Percentiles rank a stretch among this genome's conserved stretches.
Evolutionary conservation across 2,329 filamentous ascomycete species (phyloP).

Genomic region (Tolypocladium amazonense): DNA sequence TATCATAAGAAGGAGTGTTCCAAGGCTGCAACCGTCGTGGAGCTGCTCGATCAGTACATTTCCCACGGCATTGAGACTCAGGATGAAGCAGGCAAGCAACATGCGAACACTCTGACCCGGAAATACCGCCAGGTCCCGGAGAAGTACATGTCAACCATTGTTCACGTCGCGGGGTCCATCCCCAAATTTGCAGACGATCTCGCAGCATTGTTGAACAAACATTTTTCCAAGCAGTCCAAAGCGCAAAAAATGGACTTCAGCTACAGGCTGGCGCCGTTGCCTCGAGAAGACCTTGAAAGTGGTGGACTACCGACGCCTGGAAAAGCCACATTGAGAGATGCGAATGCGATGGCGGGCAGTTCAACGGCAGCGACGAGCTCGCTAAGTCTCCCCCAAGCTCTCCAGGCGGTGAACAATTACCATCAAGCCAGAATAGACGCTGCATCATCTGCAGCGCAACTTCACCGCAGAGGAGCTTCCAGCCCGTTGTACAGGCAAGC

Average conservation of each 20-base stretch:
- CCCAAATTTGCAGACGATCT: conserved; percentile 27
- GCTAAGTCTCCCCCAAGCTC: conserved; percentile 15
- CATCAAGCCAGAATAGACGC: conserved; percentile 21
- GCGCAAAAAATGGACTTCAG: conserved; percentile 23
- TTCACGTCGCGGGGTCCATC: conserved; percentile 26
- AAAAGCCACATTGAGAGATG: not conserved
- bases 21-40: conserved; percentile 26
- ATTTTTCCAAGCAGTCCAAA: conserved; percentile 29
- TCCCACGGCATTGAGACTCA: conserved; percentile 22
- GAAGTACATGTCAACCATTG: conserved; percentile 29
- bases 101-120: conserved; percentile 21
- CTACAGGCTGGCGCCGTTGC: conserved; percentile 27
- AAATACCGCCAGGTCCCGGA: conserved; percentile 31
- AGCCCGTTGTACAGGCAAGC: conserved; percentile 65
- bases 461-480: conserved; percentile 45
- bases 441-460: conserved; percentile 25
- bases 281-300: conserved; percentile 7
- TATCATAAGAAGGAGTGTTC: conserved; percentile 28
- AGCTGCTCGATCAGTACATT: conserved; percentile 32
- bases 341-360: not conserved
- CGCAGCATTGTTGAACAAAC: conserved; percentile 27
- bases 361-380: not conserved
- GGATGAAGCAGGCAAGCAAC: conserved; percentile 17
- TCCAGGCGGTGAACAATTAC: conserved; percentile 15
- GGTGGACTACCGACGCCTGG: not conserved